These are phyloP conservation scores for Trametes villosa DNA, from an alignment of 768 basidiomycete species.

Conservation along the genomic window DNA sequence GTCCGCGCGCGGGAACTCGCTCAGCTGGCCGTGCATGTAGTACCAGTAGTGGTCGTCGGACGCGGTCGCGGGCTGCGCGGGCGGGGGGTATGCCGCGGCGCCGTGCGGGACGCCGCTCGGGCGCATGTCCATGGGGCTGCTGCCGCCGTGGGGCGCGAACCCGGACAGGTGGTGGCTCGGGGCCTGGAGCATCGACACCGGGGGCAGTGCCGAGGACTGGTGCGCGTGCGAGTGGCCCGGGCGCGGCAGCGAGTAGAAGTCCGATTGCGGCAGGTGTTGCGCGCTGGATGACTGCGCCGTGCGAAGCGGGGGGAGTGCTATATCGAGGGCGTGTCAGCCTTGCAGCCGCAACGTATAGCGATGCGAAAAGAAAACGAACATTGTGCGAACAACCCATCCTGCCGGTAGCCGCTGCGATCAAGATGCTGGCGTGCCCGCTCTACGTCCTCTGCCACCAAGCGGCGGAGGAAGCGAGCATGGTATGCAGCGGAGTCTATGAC, in stretches of 20 bases:
- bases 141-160: no score
- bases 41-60: conserved; percentile 11
- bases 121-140: no score
- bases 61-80: not conserved
- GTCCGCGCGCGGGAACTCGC: conserved; percentile 2
- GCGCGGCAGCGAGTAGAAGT: conserved; percentile 2
- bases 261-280: not conserved
- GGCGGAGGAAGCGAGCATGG: conserved; percentile 79
- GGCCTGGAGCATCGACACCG: conserved; percentile 7
- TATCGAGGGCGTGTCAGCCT: not conserved
- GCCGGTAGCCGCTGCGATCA: conserved; percentile 1
- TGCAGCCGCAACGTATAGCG: no score
- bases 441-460: conserved; percentile 65
- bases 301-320: conserved; percentile 17
- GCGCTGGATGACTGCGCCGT: not conserved
- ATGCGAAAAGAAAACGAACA: not conserved
- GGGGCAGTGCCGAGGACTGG: conserved; percentile 3
- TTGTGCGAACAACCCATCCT: conserved; percentile 15
- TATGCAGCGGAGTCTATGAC: conserved; percentile 71
- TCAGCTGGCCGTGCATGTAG: conserved; percentile 13
- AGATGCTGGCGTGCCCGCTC: conserved; percentile 51
- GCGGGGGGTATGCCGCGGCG: not conserved
- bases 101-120: no score
- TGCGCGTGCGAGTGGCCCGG: not conserved
- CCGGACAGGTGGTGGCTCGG: not conserved